Evolutionary conservation across 352 stramenopile species (phyloP), one percentile per base, ranked within the genome.

Genomic region (Phytophthora fragariae): DNA sequence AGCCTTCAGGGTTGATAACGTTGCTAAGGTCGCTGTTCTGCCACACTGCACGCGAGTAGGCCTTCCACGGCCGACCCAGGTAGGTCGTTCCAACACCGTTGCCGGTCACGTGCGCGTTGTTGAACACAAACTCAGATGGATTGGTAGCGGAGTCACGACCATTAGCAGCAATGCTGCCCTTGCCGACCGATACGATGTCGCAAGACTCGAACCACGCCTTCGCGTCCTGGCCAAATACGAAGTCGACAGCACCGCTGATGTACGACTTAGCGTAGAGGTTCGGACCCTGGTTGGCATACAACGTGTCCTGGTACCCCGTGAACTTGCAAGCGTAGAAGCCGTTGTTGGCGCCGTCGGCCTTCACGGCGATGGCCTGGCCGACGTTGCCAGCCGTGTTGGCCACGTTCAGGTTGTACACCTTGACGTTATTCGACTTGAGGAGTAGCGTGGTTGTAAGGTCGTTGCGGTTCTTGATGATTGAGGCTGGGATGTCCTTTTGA

Each of bases 201-300:
- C 47, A 54, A 10, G 47, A 54, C 47, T 54, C 47, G 10, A 54
- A 54, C 47, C 47, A 54, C 9, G 47, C 47, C 19, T 54, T 54
- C 6, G 47, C 47, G 9, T 54, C 31, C 10, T 14, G 19, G 3
- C 47, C 47, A 15, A 54, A 54, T 0, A 54, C 47, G 10, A 54
- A 54, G 19, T 54, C 47, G 19, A 54, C 47, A 15, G 47, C 47
- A 14, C 47, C 47, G 47, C 19, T 54, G 19, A 54, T 54, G 19
- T 31, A 54, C 3, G n/a, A 54, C 19, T 29, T 54, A 10, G 47
- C 47, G 17, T 54, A 54, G 1, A 54, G 8, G 10, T 4, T 54
- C 1, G 47, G 47, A 2, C 47, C 47, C 19, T 54, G 8, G 47
- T 54, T 54, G 3, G 47, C 47, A 19, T 54, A 54, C 9, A 54